Evolutionary conservation across 1,139 yeast genomes (phyloP), one percentile per base, ranked within the genome.

Genomic region (Pneumocystis jirovecii): DNA sequence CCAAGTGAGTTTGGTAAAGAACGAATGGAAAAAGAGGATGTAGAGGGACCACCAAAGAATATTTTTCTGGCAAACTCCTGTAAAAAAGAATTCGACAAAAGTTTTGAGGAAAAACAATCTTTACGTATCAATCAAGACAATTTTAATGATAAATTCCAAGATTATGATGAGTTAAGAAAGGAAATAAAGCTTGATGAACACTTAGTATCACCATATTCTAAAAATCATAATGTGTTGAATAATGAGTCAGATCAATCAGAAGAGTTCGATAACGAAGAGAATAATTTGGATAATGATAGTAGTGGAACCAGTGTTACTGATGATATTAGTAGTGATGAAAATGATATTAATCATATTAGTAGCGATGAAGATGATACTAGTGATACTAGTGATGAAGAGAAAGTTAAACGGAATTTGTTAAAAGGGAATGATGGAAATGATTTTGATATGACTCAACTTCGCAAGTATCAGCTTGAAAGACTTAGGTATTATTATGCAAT

Each of bases 1-100:
- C 97, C 97, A 21, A 87, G 96, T 67, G 96, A 93, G 72, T 95
- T 84, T 74, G 99, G 99, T 59, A 93, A 90, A 74, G 87, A 88
- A 73, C 86, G 90, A 73, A 86, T 95, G 93, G 89, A 86, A 68
- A 83, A 83, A 70, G 99, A 95, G 76, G 96, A 90, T 70, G 72
- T 82, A 4, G 93, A 89, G 72, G 99, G 99, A 0, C 99, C 99
- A 2, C 91, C 97, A 68, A 83, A 82, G 71, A 96, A 90, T 60
- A 75, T 93, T 31, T 93, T 93, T 76, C 25, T 3, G 15, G n/a
- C 2, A 25, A 25, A 15, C 2, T 6, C 31, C 8, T 2, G n/a
- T 25, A 25, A 12, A n/a, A 45, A 40, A 17, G 19, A 40, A 17
- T 40, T 40, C 2, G 7, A 74, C 76, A 66, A 77, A 76, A 65